These are phyloP conservation scores for Phylloporus sp. DNA, from an alignment of 768 basidiomycete species.

Conservation along the genomic window DNA sequence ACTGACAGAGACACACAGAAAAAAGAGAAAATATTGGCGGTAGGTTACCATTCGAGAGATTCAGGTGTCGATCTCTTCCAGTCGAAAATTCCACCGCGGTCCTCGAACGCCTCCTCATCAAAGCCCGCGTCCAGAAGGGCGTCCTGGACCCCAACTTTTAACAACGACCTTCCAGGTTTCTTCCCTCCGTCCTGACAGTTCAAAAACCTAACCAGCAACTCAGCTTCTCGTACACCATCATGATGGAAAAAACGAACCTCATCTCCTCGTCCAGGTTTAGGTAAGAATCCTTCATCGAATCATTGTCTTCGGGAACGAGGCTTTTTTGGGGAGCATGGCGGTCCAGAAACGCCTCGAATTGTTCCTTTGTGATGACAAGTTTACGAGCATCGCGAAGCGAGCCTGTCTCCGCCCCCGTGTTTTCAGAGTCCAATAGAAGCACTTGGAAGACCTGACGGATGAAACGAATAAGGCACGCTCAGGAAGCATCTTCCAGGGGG, in stretches of 20 bases:
- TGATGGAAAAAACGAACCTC: slow-evolving; percentile 22
- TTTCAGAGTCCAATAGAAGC: slow-evolving; percentile 34
- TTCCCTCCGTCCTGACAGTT: slow-evolving; percentile 35
- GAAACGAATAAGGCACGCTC: slow-evolving; percentile 4
- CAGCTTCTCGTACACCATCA: neutral
- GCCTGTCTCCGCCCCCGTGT: slow-evolving; percentile 29
- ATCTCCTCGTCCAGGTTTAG: slow-evolving; percentile 37
- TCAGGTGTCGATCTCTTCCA: slow-evolving; percentile 26
- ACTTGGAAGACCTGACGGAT: slow-evolving; percentile 34
- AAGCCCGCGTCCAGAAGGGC: slow-evolving; percentile 35
- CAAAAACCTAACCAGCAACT: slow-evolving; percentile 25
- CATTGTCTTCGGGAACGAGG: slow-evolving; percentile 38
- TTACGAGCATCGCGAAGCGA: slow-evolving; percentile 34
- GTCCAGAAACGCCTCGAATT: slow-evolving; percentile 36
- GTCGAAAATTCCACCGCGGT: slow-evolving; percentile 34
- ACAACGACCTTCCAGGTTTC: slow-evolving; percentile 18
- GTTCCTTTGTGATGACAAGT: slow-evolving; percentile 32
- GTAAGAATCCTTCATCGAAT: slow-evolving; percentile 39
- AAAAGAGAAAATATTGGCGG: neutral
- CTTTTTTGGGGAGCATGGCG: slow-evolving; percentile 29
- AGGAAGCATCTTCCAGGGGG: neutral
- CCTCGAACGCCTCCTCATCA: slow-evolving; percentile 29
- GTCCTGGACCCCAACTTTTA: slow-evolving; percentile 33
- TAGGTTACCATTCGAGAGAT: slow-evolving; percentile 1
- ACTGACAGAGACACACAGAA: no score